These are phyloP conservation scores for Podaxis sp. DNA, from an alignment of 768 basidiomycete species.

Conservation along the genomic window DNA sequence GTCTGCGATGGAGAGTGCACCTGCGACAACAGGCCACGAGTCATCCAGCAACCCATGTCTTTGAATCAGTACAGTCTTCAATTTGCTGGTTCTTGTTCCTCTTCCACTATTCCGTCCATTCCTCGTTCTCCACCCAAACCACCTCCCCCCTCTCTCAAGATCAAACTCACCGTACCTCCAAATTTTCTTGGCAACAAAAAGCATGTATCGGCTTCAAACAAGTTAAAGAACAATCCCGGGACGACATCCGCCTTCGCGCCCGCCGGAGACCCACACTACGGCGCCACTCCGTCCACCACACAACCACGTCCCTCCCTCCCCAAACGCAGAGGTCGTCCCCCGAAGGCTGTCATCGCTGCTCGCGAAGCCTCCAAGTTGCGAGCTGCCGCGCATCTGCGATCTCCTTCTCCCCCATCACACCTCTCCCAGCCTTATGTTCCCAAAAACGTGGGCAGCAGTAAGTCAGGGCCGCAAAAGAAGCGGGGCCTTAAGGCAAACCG, in stretches of 20 bases:
- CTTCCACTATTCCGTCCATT: conserved; percentile 33
- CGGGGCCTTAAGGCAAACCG: conserved; percentile 10
- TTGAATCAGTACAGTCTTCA: conserved; percentile 38
- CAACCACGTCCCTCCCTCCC: conserved; percentile 23
- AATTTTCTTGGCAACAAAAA: conserved; percentile 48
- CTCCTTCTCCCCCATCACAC: conserved; percentile 5
- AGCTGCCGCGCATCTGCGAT: conserved; percentile 3
- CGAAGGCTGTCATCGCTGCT: conserved; percentile 42
- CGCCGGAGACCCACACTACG: conserved; percentile 32
- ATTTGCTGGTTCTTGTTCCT: conserved; percentile 34
- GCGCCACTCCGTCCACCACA: conserved; percentile 19
- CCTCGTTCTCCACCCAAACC: conserved; percentile 27
- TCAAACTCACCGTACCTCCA: conserved; percentile 68
- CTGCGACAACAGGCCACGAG: conserved; percentile 54
- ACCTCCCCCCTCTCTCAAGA: conserved; percentile 54
- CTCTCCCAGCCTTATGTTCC: conserved; percentile 5
- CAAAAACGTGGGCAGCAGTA: conserved; percentile 15
- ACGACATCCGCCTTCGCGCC: conserved; percentile 41
- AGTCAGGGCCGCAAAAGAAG: conserved; percentile 21
- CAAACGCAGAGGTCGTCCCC: conserved; percentile 58
- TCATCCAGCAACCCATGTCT: conserved; percentile 27
- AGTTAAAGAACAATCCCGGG: conserved; percentile 29
- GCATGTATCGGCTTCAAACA: conserved; percentile 21
- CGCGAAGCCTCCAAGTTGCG: conserved; percentile 29
- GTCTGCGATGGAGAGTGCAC: conserved; percentile 92